Base-by-base conservation (phyloP, 2,329 filamentous ascomycete genomes). In the Aspergillus sp. region DNA sequence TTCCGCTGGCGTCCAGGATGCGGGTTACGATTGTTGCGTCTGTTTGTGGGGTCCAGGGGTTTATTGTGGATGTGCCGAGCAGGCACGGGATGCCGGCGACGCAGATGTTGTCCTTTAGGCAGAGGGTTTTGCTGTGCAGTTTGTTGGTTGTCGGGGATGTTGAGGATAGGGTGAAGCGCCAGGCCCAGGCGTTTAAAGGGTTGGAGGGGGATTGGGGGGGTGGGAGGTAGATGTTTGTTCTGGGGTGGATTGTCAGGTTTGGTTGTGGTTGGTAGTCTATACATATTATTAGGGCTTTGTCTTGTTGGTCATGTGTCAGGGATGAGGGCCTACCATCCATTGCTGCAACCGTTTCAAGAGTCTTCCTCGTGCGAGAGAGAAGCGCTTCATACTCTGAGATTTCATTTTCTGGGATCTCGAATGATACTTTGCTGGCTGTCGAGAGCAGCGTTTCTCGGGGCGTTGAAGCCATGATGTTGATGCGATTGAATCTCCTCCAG, bases 41-140 rank as follows among this genome's bases (percentile, higher is more conserved):
- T 7, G 48, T 41, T 15, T 50, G 13, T 2, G 46, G 46, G 2
- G 12, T n/a, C 34, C 37, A 49, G 11, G 20, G 20, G 3, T 3
- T 33, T 33, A 49, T 33, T 13, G n/a, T 49, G n/a, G 34, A n/a
- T 7, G 46, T 49, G 30, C 80, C 80, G 9, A 78, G 69, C 2
- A 76, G 74, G n/a, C 77, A 71, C 11, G 78, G 77, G 27, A 81
- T 70, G 5, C 74, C 76, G 0, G 73, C 76, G 2, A 82, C 71
- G 5, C 74, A 74, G 11, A 82, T 75, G 58, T 81, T 81, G 65
- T 81, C 80, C 61, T 82, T 82, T 52, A 82, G 64, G 4, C 72
- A 77, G 46, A 56, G 9, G 3, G 53, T 56, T 19, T 33, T 17
- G 0, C 3, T 24, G 24, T 7, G 5, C 5, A 20, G 20, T 20